These are phyloP conservation scores for Cladophialophora bantiana DNA, from an alignment of 2,329 filamentous ascomycete genomes.

Conservation along the genomic window DNA sequence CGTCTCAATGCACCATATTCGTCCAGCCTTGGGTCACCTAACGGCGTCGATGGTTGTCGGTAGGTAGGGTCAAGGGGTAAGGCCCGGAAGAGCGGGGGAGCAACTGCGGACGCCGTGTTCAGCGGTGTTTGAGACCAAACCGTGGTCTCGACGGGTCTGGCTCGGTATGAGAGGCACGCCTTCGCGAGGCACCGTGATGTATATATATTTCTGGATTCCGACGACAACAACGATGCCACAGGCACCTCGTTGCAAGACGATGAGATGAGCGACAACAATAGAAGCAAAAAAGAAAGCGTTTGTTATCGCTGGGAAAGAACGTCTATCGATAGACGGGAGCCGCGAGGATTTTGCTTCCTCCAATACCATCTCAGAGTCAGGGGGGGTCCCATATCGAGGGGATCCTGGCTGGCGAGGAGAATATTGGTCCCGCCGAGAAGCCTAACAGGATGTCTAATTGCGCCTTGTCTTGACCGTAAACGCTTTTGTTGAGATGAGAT, in stretches of 20 bases:
- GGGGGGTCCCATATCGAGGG: constrained; percentile 21
- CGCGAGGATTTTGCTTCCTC: constrained; percentile 34
- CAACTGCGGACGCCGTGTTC: constrained; percentile 65
- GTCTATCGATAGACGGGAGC: constrained; percentile 37
- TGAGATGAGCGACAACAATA: constrained; percentile 18
- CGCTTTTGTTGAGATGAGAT: constrained; percentile 31
- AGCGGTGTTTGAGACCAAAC: constrained; percentile 44
- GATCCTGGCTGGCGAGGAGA: constrained; percentile 23
- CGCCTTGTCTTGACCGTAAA: constrained; percentile 34
- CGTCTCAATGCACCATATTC: constrained; percentile 48
- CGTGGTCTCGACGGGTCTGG: constrained; percentile 37
- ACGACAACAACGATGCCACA: constrained; percentile 6
- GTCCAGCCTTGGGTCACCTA: constrained; percentile 56
- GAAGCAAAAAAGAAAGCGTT: constrained; percentile 15
- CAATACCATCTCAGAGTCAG: constrained; percentile 35
- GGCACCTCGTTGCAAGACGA: constrained; percentile 1
- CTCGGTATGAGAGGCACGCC: constrained; percentile 2
- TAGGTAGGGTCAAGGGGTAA: constrained; percentile 60
- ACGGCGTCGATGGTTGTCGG: constrained; percentile 52
- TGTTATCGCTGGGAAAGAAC: constrained; percentile 28
- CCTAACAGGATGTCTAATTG: constrained; percentile 36
- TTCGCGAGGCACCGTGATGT: neutral
- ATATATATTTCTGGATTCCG: neutral
- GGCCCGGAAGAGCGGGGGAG: constrained; percentile 65
- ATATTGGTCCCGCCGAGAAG: constrained; percentile 36